Conservation (phyloP, 371 early-diverging fungal species). For the Mucor saturninus region DNA sequence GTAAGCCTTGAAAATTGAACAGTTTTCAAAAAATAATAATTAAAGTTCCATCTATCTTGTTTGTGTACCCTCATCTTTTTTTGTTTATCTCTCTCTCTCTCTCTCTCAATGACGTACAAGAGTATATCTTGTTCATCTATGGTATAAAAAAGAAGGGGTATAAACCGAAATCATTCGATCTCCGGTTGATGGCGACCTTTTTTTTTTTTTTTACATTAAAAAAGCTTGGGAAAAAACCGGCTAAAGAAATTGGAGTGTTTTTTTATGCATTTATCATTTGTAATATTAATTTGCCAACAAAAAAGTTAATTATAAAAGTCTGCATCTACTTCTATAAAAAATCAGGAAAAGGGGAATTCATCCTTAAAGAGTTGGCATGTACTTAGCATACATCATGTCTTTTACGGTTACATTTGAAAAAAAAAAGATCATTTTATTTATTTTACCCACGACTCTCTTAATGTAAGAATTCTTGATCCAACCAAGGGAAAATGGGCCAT, state of each 20-base stretch:
- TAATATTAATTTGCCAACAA: background rate
- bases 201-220: background rate
- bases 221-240: constrained; percentile 5
- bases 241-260: constrained; percentile 8
- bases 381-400: too few relatives aligned
- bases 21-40: background rate
- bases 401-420: too few relatives aligned
- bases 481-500: constrained; percentile 19
- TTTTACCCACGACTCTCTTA: constrained; percentile 14
- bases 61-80: constrained; percentile 11
- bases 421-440: background rate
- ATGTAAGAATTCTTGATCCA: constrained; percentile 3
- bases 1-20: too few relatives aligned
- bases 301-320: too few relatives aligned
- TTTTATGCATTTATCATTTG: background rate
- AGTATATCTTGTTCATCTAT: background rate
- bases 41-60: constrained; percentile 6
- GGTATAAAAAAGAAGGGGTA: constrained; percentile 14
- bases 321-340: too few relatives aligned
- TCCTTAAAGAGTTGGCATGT: too few relatives aligned
- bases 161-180: constrained; percentile 11
- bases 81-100: background rate
- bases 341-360: too few relatives aligned
- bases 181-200: background rate
- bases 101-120: constrained; percentile 13